A percentile compares a stretch with the other conserved stretches of the same genome.
Conservation (phyloP, 306 rosid species). For the Vigna mungo region DNA sequence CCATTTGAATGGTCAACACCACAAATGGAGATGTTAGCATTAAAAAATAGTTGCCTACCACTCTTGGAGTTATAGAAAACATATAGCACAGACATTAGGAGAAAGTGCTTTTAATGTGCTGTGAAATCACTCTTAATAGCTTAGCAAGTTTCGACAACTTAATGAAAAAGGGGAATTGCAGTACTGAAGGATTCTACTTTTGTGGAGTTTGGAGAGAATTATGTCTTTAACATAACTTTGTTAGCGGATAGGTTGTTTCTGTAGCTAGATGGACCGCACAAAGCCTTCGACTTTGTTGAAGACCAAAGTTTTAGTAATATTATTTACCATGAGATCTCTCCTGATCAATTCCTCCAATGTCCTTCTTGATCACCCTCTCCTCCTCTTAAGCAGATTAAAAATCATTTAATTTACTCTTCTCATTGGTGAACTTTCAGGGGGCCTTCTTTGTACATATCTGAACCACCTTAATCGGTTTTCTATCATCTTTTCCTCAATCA, state of each 20-base stretch:
- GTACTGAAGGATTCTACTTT: slow-evolving; percentile 6
- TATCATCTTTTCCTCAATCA: not conserved
- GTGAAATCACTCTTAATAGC: not conserved
- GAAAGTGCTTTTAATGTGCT: not conserved
- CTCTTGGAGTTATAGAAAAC: not conserved
- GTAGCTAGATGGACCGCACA: not conserved
- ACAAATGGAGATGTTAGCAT: not conserved
- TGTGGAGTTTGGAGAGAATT: slow-evolving; percentile 1
- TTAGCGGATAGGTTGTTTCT: not conserved
- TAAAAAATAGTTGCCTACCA: not conserved
- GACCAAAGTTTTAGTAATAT: not conserved
- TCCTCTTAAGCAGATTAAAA: not conserved
- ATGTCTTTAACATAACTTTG: not conserved
- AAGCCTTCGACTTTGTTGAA: not conserved
- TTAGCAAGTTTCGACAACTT: slow-evolving; percentile 17
- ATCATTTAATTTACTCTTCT: not conserved
- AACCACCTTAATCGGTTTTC: not conserved
- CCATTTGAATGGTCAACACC: not conserved
- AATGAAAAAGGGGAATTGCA: slow-evolving; percentile 2
- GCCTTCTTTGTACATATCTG: not conserved
- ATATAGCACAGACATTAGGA: not conserved
- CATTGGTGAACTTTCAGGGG: not conserved
- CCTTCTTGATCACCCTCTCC: not conserved
- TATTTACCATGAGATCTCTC: not conserved
- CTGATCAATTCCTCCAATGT: not conserved